Percentiles rank a stretch among this genome's conserved stretches.
Conservation (phyloP, 108 stramenopile species). For the Nitzschia sp. region DNA sequence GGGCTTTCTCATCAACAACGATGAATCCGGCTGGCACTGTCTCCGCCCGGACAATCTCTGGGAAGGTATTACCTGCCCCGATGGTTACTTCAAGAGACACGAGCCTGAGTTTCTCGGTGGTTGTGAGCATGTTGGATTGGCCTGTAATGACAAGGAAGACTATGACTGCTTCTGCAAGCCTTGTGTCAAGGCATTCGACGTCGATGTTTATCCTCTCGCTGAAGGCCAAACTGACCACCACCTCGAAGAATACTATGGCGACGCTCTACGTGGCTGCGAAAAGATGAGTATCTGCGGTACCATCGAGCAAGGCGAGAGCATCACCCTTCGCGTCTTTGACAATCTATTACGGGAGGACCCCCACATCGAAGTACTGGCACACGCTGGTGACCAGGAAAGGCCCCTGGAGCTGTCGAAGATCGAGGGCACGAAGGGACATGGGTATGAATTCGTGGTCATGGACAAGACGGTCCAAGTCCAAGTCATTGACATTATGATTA, state of each 20-base stretch:
- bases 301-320: conserved; percentile 4
- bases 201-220: too few relatives aligned
- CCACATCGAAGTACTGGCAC: background rate
- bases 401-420: background rate
- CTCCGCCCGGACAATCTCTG: conserved; percentile 11
- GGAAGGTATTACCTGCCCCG: conserved; percentile 34
- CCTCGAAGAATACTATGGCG: conserved; percentile 3
- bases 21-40: conserved; percentile 18
- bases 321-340: conserved; percentile 16
- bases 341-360: conserved; percentile 13
- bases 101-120: conserved; percentile 5
- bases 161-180: too few relatives aligned
- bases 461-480: background rate
- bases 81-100: conserved; percentile 15
- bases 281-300: conserved; percentile 34
- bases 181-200: too few relatives aligned
- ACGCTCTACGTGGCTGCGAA: too few relatives aligned
- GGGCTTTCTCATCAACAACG: conserved; percentile 7
- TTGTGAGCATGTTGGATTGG: conserved; percentile 14
- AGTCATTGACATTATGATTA: conserved; percentile 28
- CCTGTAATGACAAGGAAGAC: too few relatives aligned
- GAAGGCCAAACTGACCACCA: too few relatives aligned
- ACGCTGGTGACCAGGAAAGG: background rate
- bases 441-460: conserved; percentile 23
- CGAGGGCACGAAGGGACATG: background rate